phyloP scores from a whole-genome alignment of 2,329 filamentous ascomycete genomes.

The Beauveria sp. region DNA sequence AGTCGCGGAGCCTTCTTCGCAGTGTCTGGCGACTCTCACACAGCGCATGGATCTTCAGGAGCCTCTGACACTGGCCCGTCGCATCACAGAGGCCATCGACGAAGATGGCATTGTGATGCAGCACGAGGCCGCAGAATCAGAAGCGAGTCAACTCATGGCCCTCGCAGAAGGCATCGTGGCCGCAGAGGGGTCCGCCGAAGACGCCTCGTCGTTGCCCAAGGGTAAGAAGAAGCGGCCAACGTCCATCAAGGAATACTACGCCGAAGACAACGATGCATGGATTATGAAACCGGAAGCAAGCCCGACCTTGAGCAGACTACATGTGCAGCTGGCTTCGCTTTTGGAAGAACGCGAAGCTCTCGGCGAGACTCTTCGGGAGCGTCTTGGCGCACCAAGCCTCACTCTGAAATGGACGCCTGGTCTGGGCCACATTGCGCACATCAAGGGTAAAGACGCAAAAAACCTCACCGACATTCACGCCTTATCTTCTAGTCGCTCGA shows the following conservation, averaged over 20 bases:
- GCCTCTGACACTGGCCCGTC: conserved; percentile 59
- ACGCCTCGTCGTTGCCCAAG: conserved; percentile 47
- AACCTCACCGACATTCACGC: conserved; percentile 25
- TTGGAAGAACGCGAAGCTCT: conserved; percentile 53
- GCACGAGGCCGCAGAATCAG: conserved; percentile 67
- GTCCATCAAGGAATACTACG: conserved; percentile 50
- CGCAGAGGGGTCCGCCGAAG: conserved; percentile 55
- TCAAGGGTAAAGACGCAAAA: conserved; percentile 69
- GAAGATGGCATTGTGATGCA: conserved; percentile 82
- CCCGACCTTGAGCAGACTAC: conserved; percentile 54
- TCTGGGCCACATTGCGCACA: conserved; percentile 82
- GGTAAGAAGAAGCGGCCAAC: conserved; percentile 35
- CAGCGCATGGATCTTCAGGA: conserved; percentile 57
- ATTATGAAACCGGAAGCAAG: conserved; percentile 65
- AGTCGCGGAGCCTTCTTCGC: conserved; percentile 7
- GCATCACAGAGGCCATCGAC: conserved; percentile 75
- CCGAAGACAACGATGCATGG: conserved; percentile 53
- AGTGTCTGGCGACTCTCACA: conserved; percentile 38
- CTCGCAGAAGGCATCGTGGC: conserved; percentile 66
- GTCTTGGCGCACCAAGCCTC: conserved; percentile 56
- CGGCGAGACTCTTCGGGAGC: conserved; percentile 50
- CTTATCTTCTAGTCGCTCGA: conserved; percentile 74
- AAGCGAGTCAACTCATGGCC: conserved; percentile 61
- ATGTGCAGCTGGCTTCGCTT: conserved; percentile 56
- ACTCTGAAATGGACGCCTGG: conserved; percentile 80